Conservation (phyloP, 1,284 basidiomycete genomes). For the Apiotrichum gamsii region DNA sequence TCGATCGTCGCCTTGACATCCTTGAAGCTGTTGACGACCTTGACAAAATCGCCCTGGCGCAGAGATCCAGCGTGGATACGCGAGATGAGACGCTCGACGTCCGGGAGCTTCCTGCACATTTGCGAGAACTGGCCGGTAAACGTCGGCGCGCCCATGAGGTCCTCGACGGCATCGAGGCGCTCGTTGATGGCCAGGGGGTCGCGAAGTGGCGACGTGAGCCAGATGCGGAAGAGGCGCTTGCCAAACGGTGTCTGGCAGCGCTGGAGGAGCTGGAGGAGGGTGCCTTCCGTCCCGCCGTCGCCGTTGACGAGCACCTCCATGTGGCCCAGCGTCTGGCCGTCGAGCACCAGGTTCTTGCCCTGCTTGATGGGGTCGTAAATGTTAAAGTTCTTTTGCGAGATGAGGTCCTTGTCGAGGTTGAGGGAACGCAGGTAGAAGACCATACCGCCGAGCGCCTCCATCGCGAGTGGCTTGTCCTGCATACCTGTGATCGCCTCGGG, state of each 20-base stretch:
- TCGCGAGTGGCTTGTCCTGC: slow-evolving; percentile 59
- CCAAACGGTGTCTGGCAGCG: slow-evolving; percentile 82
- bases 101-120: slow-evolving; percentile 73
- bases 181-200: slow-evolving; percentile 77
- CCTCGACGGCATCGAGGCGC: slow-evolving; percentile 85
- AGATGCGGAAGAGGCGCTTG: slow-evolving; percentile 49
- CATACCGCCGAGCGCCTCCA: slow-evolving; percentile 81
- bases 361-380: slow-evolving; percentile 88
- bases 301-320: slow-evolving; percentile 86
- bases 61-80: slow-evolving; percentile 88
- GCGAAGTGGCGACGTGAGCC: slow-evolving; percentile 83
- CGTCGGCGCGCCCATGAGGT: slow-evolving; percentile 67
- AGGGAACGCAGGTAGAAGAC: slow-evolving; percentile 85
- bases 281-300: slow-evolving; percentile 83
- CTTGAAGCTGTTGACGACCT: slow-evolving; percentile 69
- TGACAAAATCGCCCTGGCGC: slow-evolving; percentile 75
- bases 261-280: slow-evolving; percentile 72
- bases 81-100: slow-evolving; percentile 87
- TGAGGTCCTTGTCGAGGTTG: slow-evolving; percentile 86
- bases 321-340: slow-evolving; percentile 89
- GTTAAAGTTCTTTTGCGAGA: slow-evolving; percentile 93
- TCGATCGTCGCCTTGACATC: slow-evolving; percentile 62
- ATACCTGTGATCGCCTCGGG: slow-evolving; percentile 70
- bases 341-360: slow-evolving; percentile 73
- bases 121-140: slow-evolving; percentile 70